phyloP scores from a whole-genome alignment of 2,329 filamentous ascomycete species.

The Graphilbum sp. region DNA sequence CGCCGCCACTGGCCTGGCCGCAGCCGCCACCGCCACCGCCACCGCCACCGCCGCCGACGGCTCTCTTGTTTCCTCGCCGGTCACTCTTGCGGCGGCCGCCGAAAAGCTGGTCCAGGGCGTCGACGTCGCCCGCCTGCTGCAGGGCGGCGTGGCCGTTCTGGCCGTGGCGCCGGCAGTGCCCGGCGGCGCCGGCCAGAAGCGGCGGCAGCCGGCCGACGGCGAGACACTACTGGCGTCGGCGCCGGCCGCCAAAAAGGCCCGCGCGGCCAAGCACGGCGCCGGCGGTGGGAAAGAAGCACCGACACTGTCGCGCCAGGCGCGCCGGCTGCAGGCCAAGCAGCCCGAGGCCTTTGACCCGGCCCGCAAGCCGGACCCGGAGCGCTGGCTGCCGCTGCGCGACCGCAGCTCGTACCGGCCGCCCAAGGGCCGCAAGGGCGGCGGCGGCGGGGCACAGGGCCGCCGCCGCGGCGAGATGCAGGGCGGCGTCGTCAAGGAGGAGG shows the following conservation, averaged over 20 bases:
- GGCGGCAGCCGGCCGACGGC: too few species aligned
- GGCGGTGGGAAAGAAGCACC: too few species aligned
- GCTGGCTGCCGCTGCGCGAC: slow-evolving; percentile 85
- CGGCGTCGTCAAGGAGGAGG: slow-evolving; percentile 60
- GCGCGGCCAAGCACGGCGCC: too few species aligned
- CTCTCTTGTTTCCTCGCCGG: slow-evolving; percentile 34
- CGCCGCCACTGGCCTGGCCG: slow-evolving; percentile 70
- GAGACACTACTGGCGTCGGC: too few species aligned
- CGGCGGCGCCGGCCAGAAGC: slow-evolving; percentile 29
- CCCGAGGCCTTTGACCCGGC: slow-evolving; percentile 42
- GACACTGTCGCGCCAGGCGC: slow-evolving; percentile 28
- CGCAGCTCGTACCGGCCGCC: slow-evolving; percentile 79
- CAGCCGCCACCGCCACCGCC: slow-evolving; percentile 18
- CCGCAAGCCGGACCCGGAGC: slow-evolving; percentile 74
- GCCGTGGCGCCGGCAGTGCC: slow-evolving; percentile 18
- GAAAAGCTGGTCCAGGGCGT: too few species aligned
- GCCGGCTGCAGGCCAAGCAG: slow-evolving; percentile 12
- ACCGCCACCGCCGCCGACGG: slow-evolving; percentile 34
- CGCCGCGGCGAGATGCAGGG: slow-evolving; percentile 56
- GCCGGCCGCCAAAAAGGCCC: too few species aligned
- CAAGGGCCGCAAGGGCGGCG: slow-evolving; percentile 77
- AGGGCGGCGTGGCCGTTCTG: slow-evolving; percentile 44
- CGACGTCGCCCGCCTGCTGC: slow-evolving; percentile 45
- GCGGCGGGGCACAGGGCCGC: slow-evolving; percentile 24
- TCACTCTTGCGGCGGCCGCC: slow-evolving; percentile 29